Base-by-base conservation (phyloP, 192 early-diverging fungal species). In the Gamsiella multidivaricata region DNA sequence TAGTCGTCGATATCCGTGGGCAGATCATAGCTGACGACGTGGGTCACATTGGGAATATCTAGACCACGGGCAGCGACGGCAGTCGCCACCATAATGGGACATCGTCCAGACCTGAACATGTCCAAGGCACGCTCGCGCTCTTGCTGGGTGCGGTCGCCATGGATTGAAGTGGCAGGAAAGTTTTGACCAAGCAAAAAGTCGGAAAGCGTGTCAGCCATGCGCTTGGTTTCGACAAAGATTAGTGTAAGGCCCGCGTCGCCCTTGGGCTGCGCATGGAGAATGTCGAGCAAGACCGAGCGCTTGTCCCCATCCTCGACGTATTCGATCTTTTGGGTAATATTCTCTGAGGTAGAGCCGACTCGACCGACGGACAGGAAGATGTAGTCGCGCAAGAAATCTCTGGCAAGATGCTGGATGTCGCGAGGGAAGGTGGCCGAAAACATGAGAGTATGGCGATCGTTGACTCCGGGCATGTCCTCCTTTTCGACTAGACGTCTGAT, bases 171-270 rank as follows among this genome's bases (percentile, higher is more conserved):
- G 17, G 96, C 96, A 18, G 93, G 91, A 70, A 97, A 95, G 65
- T 83, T 83, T 72, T 90, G 81, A 52, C 83, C 54, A 17, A 88
- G 69, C 63, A 99, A 81, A 59, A 91, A 93, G 79, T 94, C 91
- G 63, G 88, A 91, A 23, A 98, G 86, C 58, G 90, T 88, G 78
- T 98, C 97, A 11, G 95, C 96, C 85, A 90, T 90, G 49, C 94
- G 89, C 84, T 97, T 98, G 43, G 97, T 98, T 81, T 97, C 96
- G 18, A 96, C 96, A 88, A 98, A 98, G 60, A 98, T 94, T 31
- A 98, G 84, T 1, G 97, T 97, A 65, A 96, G 81, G 15, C 92
- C 87, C 26, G 74, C 45, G 20, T 86, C 83, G 31, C 75, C 80
- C 41, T 84, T 82, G 52, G 55, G 55, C 42, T 79, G 84, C 3